These are phyloP conservation scores for Elongisporangium prolatum DNA, from an alignment of 352 stramenopile species.

Conservation along the genomic window DNA sequence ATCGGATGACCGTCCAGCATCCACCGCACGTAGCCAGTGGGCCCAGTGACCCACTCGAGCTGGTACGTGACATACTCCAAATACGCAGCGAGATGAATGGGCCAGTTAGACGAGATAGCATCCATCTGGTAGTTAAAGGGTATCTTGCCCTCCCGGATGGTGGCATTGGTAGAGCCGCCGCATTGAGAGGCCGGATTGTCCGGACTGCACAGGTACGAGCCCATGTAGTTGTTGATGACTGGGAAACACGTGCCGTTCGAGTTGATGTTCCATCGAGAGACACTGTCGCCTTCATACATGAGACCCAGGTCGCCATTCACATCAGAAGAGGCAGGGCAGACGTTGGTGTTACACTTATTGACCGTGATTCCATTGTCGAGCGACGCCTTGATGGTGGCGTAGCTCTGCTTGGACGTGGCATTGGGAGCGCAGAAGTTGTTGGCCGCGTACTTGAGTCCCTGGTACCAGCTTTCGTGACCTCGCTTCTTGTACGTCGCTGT, in stretches of 20 bases:
- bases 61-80: conserved; percentile 63
- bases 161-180: background rate
- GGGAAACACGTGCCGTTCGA: conserved; percentile 42
- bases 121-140: conserved; percentile 80
- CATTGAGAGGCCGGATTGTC: conserved; percentile 27
- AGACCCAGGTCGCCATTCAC: conserved; percentile 32
- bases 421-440: conserved; percentile 28
- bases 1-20: conserved; percentile 80
- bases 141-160: background rate
- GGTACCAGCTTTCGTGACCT: conserved; percentile 43
- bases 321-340: conserved; percentile 44
- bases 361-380: conserved; percentile 29
- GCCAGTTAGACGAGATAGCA: conserved; percentile 87
- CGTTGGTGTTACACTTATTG: conserved; percentile 43
- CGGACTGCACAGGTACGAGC: conserved; percentile 40
- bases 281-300: conserved; percentile 27
- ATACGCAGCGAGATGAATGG: conserved; percentile 71
- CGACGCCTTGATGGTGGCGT: conserved; percentile 23
- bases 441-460: conserved; percentile 50
- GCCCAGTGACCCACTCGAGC: conserved; percentile 48
- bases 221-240: conserved; percentile 43
- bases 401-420: conserved; percentile 19
- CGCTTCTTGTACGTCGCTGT: conserved; percentile 29
- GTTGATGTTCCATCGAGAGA: conserved; percentile 38
- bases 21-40: conserved; percentile 44